Evolutionary conservation across 768 basidiomycete genomes (phyloP), one percentile per base, ranked within the genome.

Genomic region (Rhizopogon sp.): DNA sequence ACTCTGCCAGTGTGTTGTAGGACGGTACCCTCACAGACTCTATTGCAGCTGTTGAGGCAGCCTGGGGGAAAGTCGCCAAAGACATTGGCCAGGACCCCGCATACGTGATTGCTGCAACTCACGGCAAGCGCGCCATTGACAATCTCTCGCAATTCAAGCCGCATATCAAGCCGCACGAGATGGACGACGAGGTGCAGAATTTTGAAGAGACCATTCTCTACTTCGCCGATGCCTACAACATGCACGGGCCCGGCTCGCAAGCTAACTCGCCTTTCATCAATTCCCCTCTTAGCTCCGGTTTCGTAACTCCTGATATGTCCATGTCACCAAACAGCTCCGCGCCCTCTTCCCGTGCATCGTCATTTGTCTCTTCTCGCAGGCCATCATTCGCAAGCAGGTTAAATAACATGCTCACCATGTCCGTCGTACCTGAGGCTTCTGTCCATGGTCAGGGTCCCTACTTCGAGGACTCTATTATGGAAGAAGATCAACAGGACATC

Each of bases 121-220:
- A 90, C 66, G 87, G 87, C 63, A 84, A 87, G 64, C 83, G 87
- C 57, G 88, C 87, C 10, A 75, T 86, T 63, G 87, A 89, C 73
- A 90, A 89, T 70, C 80, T 88, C 59, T 66, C 77, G 4, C 73
- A 76, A 47, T 83, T 83, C 74, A 83, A 80, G 62, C 83, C 84
- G 0, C 66, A 76, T 33, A 79, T 85, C 61, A 73, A 74, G 59
- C 44, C 63, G 20, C 74, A 82, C 66, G 78, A 84, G 66, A 79
- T 85, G 74, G 80, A 81, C 61, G 67, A 58, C 31, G 83, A 80
- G 56, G 82, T 85, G 3, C 70, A 75, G n/a, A 72, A 73, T 20
- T 87, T 87, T 58, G 86, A 88, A 66, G 74, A 81, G 60, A 76
- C 75, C 55, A 87, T 86, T 55, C 81, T 87, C 58, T 82, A 72